Evolutionary conservation across 1,284 basidiomycete genomes (phyloP).

Genomic region (Pulveroboletus sp.): DNA sequence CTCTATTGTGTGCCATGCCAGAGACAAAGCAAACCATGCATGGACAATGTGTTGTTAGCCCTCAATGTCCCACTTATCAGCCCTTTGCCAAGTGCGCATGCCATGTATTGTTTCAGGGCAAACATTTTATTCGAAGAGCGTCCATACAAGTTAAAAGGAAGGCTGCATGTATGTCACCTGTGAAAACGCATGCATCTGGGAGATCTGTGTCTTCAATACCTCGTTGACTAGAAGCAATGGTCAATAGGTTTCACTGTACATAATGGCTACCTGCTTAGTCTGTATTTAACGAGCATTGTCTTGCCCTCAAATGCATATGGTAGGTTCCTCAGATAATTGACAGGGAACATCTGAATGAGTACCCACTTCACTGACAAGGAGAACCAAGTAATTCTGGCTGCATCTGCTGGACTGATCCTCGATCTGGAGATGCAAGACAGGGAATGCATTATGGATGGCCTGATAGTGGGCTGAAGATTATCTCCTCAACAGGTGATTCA

Average conservation of each 20-base stretch:
- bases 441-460: constrained; percentile 55
- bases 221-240: constrained; percentile 58
- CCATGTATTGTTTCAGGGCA: constrained; percentile 69
- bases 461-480: too few relatives aligned
- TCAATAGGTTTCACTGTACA: not conserved
- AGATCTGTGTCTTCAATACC: constrained; percentile 64
- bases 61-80: constrained; percentile 16
- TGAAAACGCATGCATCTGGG: constrained; percentile 80
- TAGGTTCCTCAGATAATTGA: constrained; percentile 1
- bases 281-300: constrained; percentile 66
- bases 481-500: too few relatives aligned
- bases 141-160: not conserved
- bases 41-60: not conserved
- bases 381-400: constrained; percentile 68
- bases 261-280: constrained; percentile 46
- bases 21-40: constrained; percentile 1
- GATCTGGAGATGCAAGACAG: constrained; percentile 64
- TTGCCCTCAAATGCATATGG: constrained; percentile 69
- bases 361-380: constrained; percentile 71
- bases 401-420: constrained; percentile 75
- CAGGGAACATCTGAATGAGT: not conserved
- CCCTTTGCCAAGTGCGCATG: constrained; percentile 46
- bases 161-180: constrained; percentile 47
- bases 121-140: constrained; percentile 57
- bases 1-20: not conserved